Percentiles rank a stretch among this genome's conserved stretches.
phyloP scores from a whole-genome alignment of 306 rosid species.

The Cotoneaster glaucophyllus region DNA sequence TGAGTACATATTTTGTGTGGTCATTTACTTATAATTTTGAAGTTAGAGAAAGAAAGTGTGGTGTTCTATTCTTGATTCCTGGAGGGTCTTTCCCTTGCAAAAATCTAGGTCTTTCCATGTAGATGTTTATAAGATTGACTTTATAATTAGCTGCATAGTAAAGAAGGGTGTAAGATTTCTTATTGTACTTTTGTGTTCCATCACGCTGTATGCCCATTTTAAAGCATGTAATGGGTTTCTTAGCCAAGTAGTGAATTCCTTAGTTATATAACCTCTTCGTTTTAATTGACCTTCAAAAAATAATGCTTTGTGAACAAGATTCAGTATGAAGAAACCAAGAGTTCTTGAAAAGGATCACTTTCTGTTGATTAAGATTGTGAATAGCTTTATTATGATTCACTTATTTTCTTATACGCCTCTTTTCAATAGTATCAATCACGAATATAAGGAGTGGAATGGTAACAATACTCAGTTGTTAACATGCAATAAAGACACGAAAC shows the following conservation, averaged over 20 bases:
- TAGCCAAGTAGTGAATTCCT: background rate
- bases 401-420: constrained; percentile 4
- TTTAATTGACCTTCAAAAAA: background rate
- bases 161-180: background rate
- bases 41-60: background rate
- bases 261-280: background rate
- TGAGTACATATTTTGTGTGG: background rate
- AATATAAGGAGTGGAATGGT: constrained; percentile 70
- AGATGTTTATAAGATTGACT: background rate
- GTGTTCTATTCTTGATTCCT: background rate
- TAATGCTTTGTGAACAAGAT: background rate
- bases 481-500: constrained; percentile 89
- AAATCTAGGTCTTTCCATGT: background rate
- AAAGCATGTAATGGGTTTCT: background rate
- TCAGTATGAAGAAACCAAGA: background rate
- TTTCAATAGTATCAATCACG: constrained; percentile 74
- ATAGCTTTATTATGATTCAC: background rate
- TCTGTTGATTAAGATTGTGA: constrained; percentile 5
- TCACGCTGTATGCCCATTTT: background rate
- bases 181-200: background rate
- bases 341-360: background rate
- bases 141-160: background rate
- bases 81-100: background rate
- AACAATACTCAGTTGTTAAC: constrained; percentile 76
- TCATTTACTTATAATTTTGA: constrained; percentile 2